These are phyloP conservation scores for Coniophora puteana DNA, from an alignment of 1,284 basidiomycete genomes.

Conservation along the genomic window DNA sequence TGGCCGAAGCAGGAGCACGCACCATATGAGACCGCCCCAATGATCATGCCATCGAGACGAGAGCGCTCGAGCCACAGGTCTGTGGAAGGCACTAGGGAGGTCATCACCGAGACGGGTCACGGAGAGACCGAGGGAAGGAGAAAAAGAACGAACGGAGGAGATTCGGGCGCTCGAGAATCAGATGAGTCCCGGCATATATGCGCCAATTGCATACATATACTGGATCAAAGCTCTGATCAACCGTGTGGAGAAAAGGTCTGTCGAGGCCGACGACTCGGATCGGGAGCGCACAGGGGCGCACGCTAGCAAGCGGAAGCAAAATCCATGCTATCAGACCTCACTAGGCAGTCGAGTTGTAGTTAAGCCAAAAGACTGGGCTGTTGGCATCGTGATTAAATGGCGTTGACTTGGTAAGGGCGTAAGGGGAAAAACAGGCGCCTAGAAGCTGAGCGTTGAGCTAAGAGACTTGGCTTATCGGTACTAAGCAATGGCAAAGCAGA, in stretches of 20 bases:
- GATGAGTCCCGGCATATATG: not conserved
- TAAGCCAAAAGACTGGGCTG: too few species aligned
- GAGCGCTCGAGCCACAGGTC: slow-evolving; percentile 24
- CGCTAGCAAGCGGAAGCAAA: too few species aligned
- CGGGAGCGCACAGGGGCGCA: too few species aligned
- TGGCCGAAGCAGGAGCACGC: slow-evolving; percentile 2
- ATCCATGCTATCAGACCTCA: too few species aligned
- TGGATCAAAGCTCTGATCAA: not conserved
- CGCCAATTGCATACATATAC: not conserved
- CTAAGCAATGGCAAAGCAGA: too few species aligned
- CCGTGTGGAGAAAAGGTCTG: not conserved
- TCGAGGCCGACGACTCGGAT: too few species aligned
- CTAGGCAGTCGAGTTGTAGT: too few species aligned
- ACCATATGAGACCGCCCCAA: slow-evolving; percentile 19
- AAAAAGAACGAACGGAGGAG: not conserved
- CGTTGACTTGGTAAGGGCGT: too few species aligned
- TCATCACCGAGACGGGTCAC: slow-evolving; percentile 10
- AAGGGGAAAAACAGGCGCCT: too few species aligned
- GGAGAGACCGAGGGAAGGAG: not conserved
- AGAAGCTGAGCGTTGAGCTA: too few species aligned
- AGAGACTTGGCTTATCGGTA: too few species aligned
- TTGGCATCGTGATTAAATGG: too few species aligned
- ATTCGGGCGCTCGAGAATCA: not conserved
- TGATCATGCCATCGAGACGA: slow-evolving; percentile 21
- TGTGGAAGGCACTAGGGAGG: slow-evolving; percentile 15